A percentile compares a stretch with the other conserved stretches of the same genome.
Evolutionary conservation across 2,329 filamentous ascomycete species (phyloP).

Genomic region (Emergomyces pasteurianus): DNA sequence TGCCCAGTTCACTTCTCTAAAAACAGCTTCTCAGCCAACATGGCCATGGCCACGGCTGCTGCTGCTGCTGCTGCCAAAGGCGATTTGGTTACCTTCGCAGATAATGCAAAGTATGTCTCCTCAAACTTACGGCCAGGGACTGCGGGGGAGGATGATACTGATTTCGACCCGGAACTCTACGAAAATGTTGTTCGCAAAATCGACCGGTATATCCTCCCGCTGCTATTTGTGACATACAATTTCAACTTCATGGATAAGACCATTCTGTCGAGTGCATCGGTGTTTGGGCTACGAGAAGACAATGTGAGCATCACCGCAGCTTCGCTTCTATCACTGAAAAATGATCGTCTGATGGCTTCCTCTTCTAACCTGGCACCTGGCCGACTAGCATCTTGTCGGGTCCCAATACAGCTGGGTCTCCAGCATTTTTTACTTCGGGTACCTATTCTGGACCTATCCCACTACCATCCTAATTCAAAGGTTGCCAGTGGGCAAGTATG

Average conservation of each 20-base stretch:
- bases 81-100: too few species aligned
- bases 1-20: background rate
- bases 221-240: constrained; percentile 47
- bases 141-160: background rate
- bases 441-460: constrained; percentile 35
- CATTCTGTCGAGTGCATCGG: constrained; percentile 43
- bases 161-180: background rate
- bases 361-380: constrained; percentile 29
- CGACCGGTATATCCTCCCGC: constrained; percentile 43
- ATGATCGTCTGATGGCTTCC: background rate
- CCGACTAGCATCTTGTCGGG: constrained; percentile 29
- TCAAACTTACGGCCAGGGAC: background rate
- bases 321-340: background rate
- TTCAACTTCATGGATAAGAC: constrained; percentile 53
- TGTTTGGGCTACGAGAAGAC: constrained; percentile 39
- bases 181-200: constrained; percentile 42
- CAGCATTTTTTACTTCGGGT: constrained; percentile 43
- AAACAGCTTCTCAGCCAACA: background rate
- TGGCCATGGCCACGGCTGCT: background rate
- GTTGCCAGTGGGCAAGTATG: constrained; percentile 39
- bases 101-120: background rate
- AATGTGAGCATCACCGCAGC: background rate
- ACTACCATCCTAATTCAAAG: constrained; percentile 31
- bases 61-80: background rate
- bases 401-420: constrained; percentile 41